Evolutionary conservation across 495 filamentous ascomycete species (phyloP), one percentile per base, ranked within the genome.

Genomic region (Aspergillus campestris): DNA sequence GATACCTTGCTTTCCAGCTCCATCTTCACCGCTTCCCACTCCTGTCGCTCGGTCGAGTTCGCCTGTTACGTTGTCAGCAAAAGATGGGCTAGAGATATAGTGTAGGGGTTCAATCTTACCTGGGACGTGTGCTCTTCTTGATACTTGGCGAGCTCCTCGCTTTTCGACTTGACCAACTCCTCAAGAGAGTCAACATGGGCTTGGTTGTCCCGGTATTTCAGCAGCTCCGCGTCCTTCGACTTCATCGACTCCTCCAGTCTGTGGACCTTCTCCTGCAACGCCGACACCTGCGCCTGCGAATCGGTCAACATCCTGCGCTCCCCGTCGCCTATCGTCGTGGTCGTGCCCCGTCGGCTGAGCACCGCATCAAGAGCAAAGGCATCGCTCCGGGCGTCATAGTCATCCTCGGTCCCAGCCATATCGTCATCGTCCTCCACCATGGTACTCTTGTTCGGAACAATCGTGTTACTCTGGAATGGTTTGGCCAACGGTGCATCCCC

Each of bases 341-440:
- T 66, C 7, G 67, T 73, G 38, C 70, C 82, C 44, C 78, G 74
- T 49, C 81, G 75, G 40, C 79, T 87, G 42, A 49, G 60, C 54
- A 54, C 72, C 51, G 66, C 69, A 58, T 84, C 73, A 38, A 83
- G 50, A 43, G 72, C 75, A 67, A 86, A 84, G 30, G 82, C 70
- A 64, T 84, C 80, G 49, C 74, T 77, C 27, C 77, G 75, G 49
- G 80, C 73, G 60, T 82, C 77, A 40, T 68, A 69, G 44, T 85
- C 81, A 45, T 84, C 83, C 13, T 80, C 77, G 10, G 53, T 59
- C 1, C 70, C 72, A 39, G 65, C 74, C 44, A 66, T 70, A 53
- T 89, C 84, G 50, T 94, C 90, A 50, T 95, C 92, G 62, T 98
- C 92, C 60, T 98, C 92, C 11, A 97, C 85, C 84, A 98, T 89